These are phyloP conservation scores for Verticillium isaacii DNA, from an alignment of 2,329 filamentous ascomycete genomes.

Conservation along the genomic window DNA sequence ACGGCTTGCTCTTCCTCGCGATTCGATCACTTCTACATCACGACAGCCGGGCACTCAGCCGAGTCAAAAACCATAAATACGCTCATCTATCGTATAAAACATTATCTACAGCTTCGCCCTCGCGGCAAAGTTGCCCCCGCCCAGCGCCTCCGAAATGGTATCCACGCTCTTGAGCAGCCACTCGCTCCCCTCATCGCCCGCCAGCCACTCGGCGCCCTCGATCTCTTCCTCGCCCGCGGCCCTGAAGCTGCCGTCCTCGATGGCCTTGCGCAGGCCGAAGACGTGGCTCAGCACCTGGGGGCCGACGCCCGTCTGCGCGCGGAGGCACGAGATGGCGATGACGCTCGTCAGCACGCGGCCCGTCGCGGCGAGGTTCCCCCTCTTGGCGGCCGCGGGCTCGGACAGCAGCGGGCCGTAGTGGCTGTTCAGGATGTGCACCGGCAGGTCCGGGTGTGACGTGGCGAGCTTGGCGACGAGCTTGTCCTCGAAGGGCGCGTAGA, in stretches of 20 bases:
- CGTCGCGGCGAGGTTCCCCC: slow-evolving; percentile 44
- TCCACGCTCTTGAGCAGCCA: slow-evolving; percentile 42
- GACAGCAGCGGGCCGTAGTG: slow-evolving; percentile 73
- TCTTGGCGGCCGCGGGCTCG: slow-evolving; percentile 49
- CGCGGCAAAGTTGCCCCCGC: slow-evolving; percentile 33
- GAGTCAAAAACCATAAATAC: too few species aligned
- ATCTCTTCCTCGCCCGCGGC: slow-evolving; percentile 20
- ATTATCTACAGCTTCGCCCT: slow-evolving; percentile 17
- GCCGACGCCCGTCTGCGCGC: slow-evolving; percentile 76
- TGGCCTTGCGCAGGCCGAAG: slow-evolving; percentile 73
- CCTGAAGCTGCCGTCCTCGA: slow-evolving; percentile 59
- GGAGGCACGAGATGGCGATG: slow-evolving; percentile 68
- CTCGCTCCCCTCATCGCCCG: slow-evolving; percentile 39
- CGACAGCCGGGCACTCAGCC: too few species aligned
- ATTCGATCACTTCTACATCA: too few species aligned
- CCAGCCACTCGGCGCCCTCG: slow-evolving; percentile 35
- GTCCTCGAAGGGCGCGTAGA: slow-evolving; percentile 69
- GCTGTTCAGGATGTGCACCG: slow-evolving; percentile 70
- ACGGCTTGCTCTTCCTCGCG: too few species aligned
- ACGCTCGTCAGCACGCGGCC: slow-evolving; percentile 70
- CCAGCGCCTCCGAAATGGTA: slow-evolving; percentile 38
- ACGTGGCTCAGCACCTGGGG: slow-evolving; percentile 80
- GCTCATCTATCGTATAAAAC: too few species aligned
- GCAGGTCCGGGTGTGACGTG: slow-evolving; percentile 74
- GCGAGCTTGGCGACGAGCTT: slow-evolving; percentile 70